These are phyloP conservation scores for Elsinoe ampelina DNA, from an alignment of 2,329 filamentous ascomycete species.

Conservation along the genomic window DNA sequence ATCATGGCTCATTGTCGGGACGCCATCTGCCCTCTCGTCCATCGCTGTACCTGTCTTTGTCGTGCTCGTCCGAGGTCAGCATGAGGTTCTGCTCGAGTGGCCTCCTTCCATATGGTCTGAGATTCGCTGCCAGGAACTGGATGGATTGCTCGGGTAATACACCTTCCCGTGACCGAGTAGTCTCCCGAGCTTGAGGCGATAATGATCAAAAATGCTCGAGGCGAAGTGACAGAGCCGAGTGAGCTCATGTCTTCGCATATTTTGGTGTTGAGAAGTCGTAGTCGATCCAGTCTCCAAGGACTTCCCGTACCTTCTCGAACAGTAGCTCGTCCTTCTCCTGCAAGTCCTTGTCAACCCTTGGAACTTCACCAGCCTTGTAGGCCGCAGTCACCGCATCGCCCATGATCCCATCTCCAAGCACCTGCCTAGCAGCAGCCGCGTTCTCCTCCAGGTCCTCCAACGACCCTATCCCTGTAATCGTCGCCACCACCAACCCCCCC, in stretches of 20 bases:
- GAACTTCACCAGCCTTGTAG: neutral
- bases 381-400: neutral
- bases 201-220: no score
- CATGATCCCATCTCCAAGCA: neutral
- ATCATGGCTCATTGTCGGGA: no score
- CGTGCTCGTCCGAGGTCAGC: no score
- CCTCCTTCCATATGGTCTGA: no score
- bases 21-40: no score
- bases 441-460: constrained; percentile 10
- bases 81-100: no score
- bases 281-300: constrained; percentile 14
- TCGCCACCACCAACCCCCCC: neutral
- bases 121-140: no score
- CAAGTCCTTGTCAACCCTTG: neutral
- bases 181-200: no score
- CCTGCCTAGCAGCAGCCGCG: constrained; percentile 1
- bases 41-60: no score
- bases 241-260: neutral
- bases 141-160: no score
- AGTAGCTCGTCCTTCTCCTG: constrained; percentile 5
- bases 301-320: constrained; percentile 5
- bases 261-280: constrained; percentile 7
- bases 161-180: no score
- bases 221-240: no score
- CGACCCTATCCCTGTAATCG: constrained; percentile 3